Base-by-base conservation (phyloP, 2,329 filamentous ascomycete species). In the Thelonectria discophora region DNA sequence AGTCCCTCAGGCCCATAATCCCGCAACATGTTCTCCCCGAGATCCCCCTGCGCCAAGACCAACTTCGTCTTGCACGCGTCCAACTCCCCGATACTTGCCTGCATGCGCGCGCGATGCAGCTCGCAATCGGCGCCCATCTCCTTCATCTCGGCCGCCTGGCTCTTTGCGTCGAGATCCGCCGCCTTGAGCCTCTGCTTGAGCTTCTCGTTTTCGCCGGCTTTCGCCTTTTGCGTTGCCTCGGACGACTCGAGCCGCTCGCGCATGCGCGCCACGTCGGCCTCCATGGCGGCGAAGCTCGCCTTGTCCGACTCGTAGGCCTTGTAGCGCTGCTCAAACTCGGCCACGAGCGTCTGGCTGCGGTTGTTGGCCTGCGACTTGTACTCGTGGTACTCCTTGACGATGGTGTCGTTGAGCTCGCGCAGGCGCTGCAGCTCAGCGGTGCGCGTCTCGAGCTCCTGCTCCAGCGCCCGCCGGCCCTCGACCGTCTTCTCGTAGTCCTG, bases 261-360 rank as follows among this genome's bases (percentile, higher is more conserved):
- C 39, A 81, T 81, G 52, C 81, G 79, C 1, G 60, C 63, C 18
- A 79, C 74, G 30, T 83, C 80, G 63, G 79, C 78, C 75, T 80
- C 80, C 77, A 82, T 81, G 70, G 80, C 81, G 43, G 69, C 68
- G 1, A 72, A 57, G 3, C 60, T 65, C 0, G 58, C 51, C 40
- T 72, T 72, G 58, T 72, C 64, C 1, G 69, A 70, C 58, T 72
- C 70, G 45, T 68, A 72, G 7, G 62, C 64, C 34, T 71, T 72
- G 55, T 64, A 67, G 53, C 69, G 65, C 37, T 72, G 64, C 20
- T 72, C 64, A 58, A 72, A 72, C 34, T 70, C 69, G 1, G 63
- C 57, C 27, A 72, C 61, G 9, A 72, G 56, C 11, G 55, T 66
- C 11, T 71, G 64, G 0, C 62, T 69, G 51, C 66, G 69, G 20